Base-by-base conservation (phyloP, 306 rosid species). In the Alnus rubra region DNA sequence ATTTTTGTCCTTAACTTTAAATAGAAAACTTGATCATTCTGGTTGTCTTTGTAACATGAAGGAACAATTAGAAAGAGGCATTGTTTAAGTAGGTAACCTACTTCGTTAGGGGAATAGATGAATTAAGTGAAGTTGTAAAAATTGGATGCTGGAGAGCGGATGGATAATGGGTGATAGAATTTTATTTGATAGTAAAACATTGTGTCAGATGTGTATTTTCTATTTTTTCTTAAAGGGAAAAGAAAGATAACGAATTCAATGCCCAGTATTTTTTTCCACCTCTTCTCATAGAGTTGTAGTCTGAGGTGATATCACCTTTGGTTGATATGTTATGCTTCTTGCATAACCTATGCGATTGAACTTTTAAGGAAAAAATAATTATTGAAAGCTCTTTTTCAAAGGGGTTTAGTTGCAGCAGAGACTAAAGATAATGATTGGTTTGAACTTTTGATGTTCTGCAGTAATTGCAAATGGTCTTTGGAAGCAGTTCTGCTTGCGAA, bases 401-500 rank as follows among this genome's bases (percentile, higher is more conserved):
- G 69, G 59, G 1, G 12, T 71, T 71, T 12, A 4, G 23, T 7
- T 69, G 5, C 15, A 15, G 51, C 1, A 1, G 71, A 9, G 58
- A 77, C 23, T 63, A 42, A 77, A 65, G 73, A 51, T 59, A 79
- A 75, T 60, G 62, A 53, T 19, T 37, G 58, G 65, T 31, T 49
- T 74, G 83, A 76, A 81, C 76, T 85, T 56, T 28, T 76, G 67
- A 47, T 81, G 65, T 81, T 72, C 76, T 85, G 87, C 97, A 95
- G 99, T 91, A 86, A 76, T 95, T 71, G 86, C 76, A 80, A 87
- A 86, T 81, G 86, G 90, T 75, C 83, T 93, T 76, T 86, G 79
- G 35, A 95, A 93, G 91, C 82, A 86, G 86, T 84, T 91, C 53
- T 95, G 99, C 91, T 77, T 95, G 90, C 88, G 87, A 91, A 86